A percentile compares a stretch with the other conserved stretches of the same genome.
These are phyloP conservation scores for Penicillium sclerotiorum DNA, from an alignment of 2,329 filamentous ascomycete genomes.

Conservation along the genomic window DNA sequence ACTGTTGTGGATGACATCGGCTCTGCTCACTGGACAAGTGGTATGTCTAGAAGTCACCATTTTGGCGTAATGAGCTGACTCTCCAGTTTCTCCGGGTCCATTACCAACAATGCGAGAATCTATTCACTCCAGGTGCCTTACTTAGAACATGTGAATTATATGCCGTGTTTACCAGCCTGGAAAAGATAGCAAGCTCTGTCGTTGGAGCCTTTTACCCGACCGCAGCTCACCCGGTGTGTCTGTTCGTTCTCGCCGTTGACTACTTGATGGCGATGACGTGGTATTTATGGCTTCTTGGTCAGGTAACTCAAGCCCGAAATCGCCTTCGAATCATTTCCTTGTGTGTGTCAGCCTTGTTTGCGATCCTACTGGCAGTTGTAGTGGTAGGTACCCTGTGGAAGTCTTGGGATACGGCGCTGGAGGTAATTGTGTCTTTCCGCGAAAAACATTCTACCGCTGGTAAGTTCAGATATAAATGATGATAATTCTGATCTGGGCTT, in stretches of 20 bases:
- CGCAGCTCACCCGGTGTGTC: background rate
- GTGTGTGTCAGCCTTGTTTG: background rate
- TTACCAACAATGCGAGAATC: background rate
- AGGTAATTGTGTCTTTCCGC: too few species aligned
- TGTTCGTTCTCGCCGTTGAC: background rate
- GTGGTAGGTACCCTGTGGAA: background rate
- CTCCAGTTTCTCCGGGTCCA: background rate
- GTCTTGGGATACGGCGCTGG: background rate
- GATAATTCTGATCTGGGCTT: background rate
- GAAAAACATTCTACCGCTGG: background rate
- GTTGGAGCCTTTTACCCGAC: background rate
- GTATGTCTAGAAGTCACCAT: background rate
- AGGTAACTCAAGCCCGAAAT: background rate
- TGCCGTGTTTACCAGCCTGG: background rate
- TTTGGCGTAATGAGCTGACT: background rate
- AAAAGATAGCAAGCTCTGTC: background rate
- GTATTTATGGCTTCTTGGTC: background rate
- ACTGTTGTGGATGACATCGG: background rate
- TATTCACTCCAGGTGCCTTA: background rate
- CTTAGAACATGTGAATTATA: background rate
- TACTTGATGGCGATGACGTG: background rate
- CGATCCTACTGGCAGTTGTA: background rate
- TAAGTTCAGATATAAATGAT: background rate
- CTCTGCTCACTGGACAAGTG: background rate
- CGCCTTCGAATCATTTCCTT: background rate